These are phyloP conservation scores for Emmonsiellopsis sp. DNA, from an alignment of 2,329 filamentous ascomycete genomes.

Conservation along the genomic window DNA sequence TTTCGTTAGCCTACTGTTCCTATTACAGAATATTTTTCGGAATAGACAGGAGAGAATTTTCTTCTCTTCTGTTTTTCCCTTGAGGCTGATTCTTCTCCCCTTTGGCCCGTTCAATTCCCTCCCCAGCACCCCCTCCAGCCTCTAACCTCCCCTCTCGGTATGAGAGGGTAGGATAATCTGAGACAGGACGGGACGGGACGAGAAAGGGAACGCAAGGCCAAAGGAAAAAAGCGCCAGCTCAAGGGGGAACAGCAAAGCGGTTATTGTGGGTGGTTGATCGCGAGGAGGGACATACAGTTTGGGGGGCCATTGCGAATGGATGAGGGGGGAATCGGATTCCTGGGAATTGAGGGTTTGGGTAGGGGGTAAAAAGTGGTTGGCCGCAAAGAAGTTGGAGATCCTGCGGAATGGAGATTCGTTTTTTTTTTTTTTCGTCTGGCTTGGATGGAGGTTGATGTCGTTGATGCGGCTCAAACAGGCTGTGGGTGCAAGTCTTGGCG, in stretches of 20 bases:
- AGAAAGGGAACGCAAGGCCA: neutral
- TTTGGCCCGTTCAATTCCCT: slow-evolving; percentile 1
- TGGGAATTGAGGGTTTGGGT: slow-evolving; percentile 15
- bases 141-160: slow-evolving; percentile 7
- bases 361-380: slow-evolving; percentile 27
- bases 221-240: neutral
- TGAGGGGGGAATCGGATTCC: slow-evolving; percentile 13
- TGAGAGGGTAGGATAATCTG: slow-evolving; percentile 12
- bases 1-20: slow-evolving; percentile 86
- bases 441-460: too few species aligned
- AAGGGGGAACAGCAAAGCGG: slow-evolving; percentile 88
- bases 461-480: too few species aligned
- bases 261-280: slow-evolving; percentile 34
- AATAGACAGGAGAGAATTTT: slow-evolving; percentile 5
- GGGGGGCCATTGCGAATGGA: slow-evolving; percentile 68
- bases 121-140: slow-evolving; percentile 6
- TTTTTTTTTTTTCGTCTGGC: neutral
- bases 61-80: slow-evolving; percentile 11
- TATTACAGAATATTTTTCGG: slow-evolving; percentile 14
- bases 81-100: slow-evolving; percentile 10
- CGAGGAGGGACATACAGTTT: slow-evolving; percentile 63
- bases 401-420: slow-evolving; percentile 47
- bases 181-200: neutral
- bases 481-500: too few species aligned
- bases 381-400: slow-evolving; percentile 83